phyloP scores from a whole-genome alignment of 2,329 filamentous ascomycete species.

The Exophiala alcalophila region DNA sequence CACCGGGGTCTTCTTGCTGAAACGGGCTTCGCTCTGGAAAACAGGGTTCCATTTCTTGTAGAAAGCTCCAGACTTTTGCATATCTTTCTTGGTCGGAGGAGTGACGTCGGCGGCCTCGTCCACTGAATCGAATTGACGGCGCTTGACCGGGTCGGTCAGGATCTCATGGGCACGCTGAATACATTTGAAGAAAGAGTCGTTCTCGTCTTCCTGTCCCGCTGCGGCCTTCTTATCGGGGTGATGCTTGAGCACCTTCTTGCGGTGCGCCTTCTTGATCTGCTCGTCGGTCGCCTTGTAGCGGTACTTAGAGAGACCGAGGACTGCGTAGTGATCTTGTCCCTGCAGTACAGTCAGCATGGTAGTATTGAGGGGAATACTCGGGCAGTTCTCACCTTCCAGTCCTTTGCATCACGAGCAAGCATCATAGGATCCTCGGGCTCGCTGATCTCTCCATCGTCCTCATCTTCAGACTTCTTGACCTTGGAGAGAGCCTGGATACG shows the following conservation, averaged over 20 bases:
- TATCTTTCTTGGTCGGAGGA: slow-evolving; percentile 87
- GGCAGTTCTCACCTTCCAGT: slow-evolving; percentile 81
- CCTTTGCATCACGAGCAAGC: slow-evolving; percentile 90
- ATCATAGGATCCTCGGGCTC: slow-evolving; percentile 91
- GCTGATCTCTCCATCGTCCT: slow-evolving; percentile 85
- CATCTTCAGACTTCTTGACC: slow-evolving; percentile 92
- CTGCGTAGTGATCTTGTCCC: slow-evolving; percentile 96
- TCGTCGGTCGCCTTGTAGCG: slow-evolving; percentile 91
- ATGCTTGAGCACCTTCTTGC: slow-evolving; percentile 99
- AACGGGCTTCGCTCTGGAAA: slow-evolving; percentile 88
- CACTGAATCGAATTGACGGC: slow-evolving; percentile 93
- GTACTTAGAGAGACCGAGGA: slow-evolving; percentile 89
- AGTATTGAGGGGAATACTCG: not conserved
- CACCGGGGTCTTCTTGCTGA: slow-evolving; percentile 87
- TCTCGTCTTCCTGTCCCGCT: slow-evolving; percentile 72
- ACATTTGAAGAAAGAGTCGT: slow-evolving; percentile 99
- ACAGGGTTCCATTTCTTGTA: slow-evolving; percentile 92
- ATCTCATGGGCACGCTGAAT: slow-evolving; percentile 98
- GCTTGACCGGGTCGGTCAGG: slow-evolving; percentile 84
- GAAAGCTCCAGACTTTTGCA: slow-evolving; percentile 73
- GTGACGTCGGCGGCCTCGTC: slow-evolving; percentile 92
- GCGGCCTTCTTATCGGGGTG: slow-evolving; percentile 99
- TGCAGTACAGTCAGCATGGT: slow-evolving; percentile 37
- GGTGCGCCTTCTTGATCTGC: slow-evolving; percentile 97
- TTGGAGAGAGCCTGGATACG: slow-evolving; percentile 92